These are phyloP conservation scores for Hypoxylon sp. DNA, from an alignment of 2,329 filamentous ascomycete genomes.

Conservation along the genomic window DNA sequence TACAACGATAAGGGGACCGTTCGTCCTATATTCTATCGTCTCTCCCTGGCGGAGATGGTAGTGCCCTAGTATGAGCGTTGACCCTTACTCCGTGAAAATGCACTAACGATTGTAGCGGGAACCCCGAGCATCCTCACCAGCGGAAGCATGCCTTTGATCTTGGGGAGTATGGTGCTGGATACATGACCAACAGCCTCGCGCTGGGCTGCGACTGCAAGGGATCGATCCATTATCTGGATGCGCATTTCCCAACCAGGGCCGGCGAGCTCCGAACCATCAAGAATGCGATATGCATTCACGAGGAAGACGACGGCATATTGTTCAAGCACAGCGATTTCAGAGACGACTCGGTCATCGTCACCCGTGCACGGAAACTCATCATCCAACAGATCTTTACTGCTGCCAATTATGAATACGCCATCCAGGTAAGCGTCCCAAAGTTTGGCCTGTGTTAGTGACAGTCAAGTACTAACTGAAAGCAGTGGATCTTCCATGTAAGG, in stretches of 20 bases:
- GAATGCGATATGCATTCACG: conserved; percentile 95
- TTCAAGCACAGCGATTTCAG: conserved; percentile 97
- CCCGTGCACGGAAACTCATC: conserved; percentile 86
- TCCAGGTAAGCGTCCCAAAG: conserved; percentile 55
- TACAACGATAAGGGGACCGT: conserved; percentile 87
- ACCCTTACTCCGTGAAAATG: conserved; percentile 6
- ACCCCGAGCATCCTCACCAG: conserved; percentile 84
- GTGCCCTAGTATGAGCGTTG: conserved; percentile 76
- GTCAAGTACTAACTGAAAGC: conserved; percentile 64
- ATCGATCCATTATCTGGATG: conserved; percentile 91
- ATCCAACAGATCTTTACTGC: conserved; percentile 95
- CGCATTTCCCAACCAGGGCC: conserved; percentile 83
- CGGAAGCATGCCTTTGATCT: conserved; percentile 87
- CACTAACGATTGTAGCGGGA: conserved; percentile 63
- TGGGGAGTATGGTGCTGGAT: conserved; percentile 85
- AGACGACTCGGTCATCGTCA: conserved; percentile 88
- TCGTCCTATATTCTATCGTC: conserved; percentile 87
- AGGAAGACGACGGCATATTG: conserved; percentile 91
- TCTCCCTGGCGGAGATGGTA: conserved; percentile 94
- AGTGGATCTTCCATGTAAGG: conserved; percentile 85
- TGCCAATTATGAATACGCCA: conserved; percentile 91
- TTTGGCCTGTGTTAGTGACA: background rate
- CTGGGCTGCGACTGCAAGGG: conserved; percentile 91
- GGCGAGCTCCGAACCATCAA: conserved; percentile 86
- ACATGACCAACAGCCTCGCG: conserved; percentile 84